A percentile compares a stretch with the other conserved stretches of the same genome.
These are phyloP conservation scores for Russula olivacea DNA, from an alignment of 768 basidiomycete species.

Conservation along the genomic window DNA sequence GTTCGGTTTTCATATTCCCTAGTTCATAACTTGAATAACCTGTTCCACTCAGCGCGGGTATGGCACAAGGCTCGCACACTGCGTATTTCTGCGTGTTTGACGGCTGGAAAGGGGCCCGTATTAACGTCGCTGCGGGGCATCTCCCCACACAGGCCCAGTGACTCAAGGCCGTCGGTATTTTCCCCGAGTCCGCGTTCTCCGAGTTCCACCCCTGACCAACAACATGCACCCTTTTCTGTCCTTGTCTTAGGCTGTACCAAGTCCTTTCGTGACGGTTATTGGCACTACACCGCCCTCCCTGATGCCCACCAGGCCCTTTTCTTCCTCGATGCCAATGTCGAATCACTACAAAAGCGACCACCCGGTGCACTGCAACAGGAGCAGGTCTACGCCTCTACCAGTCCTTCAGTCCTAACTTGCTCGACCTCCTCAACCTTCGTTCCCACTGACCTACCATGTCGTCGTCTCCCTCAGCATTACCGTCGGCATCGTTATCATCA, in stretches of 20 bases:
- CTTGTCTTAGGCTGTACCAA: background rate
- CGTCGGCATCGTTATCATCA: background rate
- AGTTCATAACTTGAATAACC: background rate
- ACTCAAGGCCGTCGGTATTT: background rate
- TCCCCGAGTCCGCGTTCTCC: background rate
- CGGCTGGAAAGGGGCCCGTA: background rate
- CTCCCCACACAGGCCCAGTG: background rate
- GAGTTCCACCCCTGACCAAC: background rate
- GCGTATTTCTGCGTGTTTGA: background rate
- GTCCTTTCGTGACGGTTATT: background rate
- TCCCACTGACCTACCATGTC: background rate
- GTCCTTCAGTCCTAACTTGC: background rate
- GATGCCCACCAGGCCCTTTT: background rate
- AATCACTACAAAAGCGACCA: background rate
- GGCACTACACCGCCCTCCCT: background rate
- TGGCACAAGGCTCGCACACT: background rate
- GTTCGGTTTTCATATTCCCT: background rate
- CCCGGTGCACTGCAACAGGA: background rate
- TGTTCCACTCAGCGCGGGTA: background rate
- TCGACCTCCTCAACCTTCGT: background rate
- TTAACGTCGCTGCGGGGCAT: background rate
- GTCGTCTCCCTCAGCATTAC: background rate
- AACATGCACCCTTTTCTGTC: background rate
- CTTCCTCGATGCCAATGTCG: background rate
- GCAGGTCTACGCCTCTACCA: background rate